Evolutionary conservation across 1,139 yeast species (phyloP), one percentile per base, ranked within the genome.

Genomic region (Blastobotrys niveus): DNA sequence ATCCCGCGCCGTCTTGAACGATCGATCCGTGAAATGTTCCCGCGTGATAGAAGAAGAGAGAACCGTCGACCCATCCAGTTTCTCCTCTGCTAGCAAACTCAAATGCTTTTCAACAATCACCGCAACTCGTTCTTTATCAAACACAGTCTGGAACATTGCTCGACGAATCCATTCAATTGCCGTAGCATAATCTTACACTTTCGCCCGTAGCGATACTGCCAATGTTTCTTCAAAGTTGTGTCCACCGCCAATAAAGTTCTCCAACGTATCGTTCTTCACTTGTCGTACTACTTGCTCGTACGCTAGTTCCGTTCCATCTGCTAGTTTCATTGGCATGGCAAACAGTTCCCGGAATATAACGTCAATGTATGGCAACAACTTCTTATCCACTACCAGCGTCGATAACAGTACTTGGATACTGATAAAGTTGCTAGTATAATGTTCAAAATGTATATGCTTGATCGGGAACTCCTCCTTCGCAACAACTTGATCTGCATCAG

Each of bases 121-220:
- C 51, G 73, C 73, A 19, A 88, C 74, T 60, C 97, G 74, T 15
- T 77, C 73, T 49, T 77, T 79, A 48, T 89, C 95, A 61, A 86
- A 86, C 4, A 77, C 73, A 17, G 84, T 73, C 55, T 75, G 72
- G 60, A 76, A 79, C 56, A 88, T 66, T 17, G 85, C 72, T 46
- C 79, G 78, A 32, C 70, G 65, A 32, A 85, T 68, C 98, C 97
- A 91, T 24, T 77, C 74, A 38, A 89, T 77, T 1, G 91, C 91
- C 36, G 72, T 72, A 0, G 58, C 51, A 58, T 89, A 93, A 47
- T 87, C 80, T 8, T 68, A 70, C 7, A 72, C 68, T 53, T 77
- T 80, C 38, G 83, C 80, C 54, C 80, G 78, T 38, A 88, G 70
- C 48, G 71, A 76, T 22, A 88, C 69, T 43, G 75, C 71, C 38